phyloP scores from a whole-genome alignment of 257 asterid genomes.

The Solanum lycopersicoides region DNA sequence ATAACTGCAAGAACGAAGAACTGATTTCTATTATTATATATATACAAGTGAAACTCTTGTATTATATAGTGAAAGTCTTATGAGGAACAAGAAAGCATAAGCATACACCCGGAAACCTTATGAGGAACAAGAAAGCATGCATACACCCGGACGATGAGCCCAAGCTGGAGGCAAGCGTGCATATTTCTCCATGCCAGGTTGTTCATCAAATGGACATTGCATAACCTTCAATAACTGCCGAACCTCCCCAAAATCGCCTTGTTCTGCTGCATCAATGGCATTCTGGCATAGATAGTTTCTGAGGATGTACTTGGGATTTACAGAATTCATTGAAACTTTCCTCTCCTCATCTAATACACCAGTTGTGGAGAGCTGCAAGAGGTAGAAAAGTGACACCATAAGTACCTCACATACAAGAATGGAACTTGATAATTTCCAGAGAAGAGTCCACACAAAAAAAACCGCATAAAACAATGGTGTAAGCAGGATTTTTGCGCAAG shows the following conservation, averaged over 20 bases:
- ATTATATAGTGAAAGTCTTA: conserved; percentile 18
- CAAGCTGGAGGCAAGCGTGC: conserved; percentile 94
- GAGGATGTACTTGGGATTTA: conserved; percentile 81
- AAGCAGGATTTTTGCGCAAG: background rate
- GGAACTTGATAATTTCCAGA: background rate
- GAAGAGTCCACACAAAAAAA: background rate
- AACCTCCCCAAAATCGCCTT: conserved; percentile 83
- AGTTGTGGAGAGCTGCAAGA: conserved; percentile 42
- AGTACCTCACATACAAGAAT: background rate
- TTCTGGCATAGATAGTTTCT: conserved; percentile 89
- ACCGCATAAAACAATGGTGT: background rate
- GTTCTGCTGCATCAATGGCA: conserved; percentile 92
- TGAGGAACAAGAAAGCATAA: conserved; percentile 92
- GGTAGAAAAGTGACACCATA: background rate
- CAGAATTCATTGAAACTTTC: conserved; percentile 73
- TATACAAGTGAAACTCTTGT: background rate
- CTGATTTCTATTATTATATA: background rate
- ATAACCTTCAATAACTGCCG: conserved; percentile 60
- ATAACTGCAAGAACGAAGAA: background rate
- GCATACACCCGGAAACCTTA: conserved; percentile 58
- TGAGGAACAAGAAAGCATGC: conserved; percentile 99
- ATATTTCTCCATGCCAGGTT: conserved; percentile 89
- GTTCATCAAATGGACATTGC: conserved; percentile 74
- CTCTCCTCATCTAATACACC: conserved; percentile 62
- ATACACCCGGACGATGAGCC: conserved; percentile 95